These are phyloP conservation scores for Penicillium nucicola DNA, from an alignment of 495 filamentous ascomycete genomes.

Conservation along the genomic window DNA sequence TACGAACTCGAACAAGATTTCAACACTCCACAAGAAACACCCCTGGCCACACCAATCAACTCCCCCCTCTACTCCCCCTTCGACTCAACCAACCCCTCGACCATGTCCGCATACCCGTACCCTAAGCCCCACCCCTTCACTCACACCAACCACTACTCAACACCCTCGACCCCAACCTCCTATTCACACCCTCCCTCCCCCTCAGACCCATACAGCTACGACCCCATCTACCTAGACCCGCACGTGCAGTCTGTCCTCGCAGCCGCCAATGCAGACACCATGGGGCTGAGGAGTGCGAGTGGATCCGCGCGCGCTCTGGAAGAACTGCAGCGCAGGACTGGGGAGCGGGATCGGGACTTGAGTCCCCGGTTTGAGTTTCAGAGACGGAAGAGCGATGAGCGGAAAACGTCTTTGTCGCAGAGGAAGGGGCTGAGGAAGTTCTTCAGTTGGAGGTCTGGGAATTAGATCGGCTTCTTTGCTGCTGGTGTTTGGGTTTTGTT, in stretches of 20 bases:
- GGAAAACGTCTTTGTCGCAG: conserved; percentile 13
- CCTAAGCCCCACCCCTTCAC: too few relatives aligned
- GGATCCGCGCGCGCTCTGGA: conserved; percentile 18
- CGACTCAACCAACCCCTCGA: neutral
- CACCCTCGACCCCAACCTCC: conserved; percentile 10
- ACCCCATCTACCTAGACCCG: conserved; percentile 23
- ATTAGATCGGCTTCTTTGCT: neutral
- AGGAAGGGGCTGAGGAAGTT: conserved; percentile 21
- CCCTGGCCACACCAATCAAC: neutral
- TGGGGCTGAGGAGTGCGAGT: conserved; percentile 22
- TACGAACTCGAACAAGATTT: conserved; percentile 5
- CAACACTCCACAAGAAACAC: neutral
- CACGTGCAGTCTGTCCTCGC: conserved; percentile 29
- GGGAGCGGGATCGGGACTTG: neutral
- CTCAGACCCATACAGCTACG: conserved; percentile 8
- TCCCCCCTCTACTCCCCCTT: neutral
- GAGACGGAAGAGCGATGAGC: conserved; percentile 5
- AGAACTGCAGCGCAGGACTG: conserved; percentile 22
- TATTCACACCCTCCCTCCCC: conserved; percentile 6
- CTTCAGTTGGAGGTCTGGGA: conserved; percentile 26
- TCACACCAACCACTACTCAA: conserved; percentile 8
- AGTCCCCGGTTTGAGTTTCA: conserved; percentile 1
- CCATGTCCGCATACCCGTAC: neutral
- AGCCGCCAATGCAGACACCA: conserved; percentile 26
- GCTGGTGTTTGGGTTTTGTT: neutral